These are phyloP conservation scores for Penicillium sp. DNA, from an alignment of 2,329 filamentous ascomycete species.

Conservation along the genomic window DNA sequence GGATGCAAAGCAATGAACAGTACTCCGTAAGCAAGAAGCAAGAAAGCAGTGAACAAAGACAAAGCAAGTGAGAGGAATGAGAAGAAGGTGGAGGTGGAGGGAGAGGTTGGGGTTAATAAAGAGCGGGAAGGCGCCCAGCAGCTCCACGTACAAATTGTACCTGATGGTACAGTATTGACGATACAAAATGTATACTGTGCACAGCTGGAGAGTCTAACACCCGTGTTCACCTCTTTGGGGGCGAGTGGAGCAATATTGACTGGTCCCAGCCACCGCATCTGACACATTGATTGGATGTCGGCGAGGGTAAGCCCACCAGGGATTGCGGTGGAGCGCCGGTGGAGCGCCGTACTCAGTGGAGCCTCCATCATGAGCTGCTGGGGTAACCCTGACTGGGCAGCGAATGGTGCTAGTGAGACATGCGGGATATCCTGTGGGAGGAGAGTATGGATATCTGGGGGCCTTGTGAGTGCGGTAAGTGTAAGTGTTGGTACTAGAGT, in stretches of 20 bases:
- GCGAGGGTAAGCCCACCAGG: conserved; percentile 8
- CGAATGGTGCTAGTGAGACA: conserved; percentile 14
- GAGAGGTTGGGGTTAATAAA: not conserved
- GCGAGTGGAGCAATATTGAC: not conserved
- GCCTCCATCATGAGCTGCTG: conserved; percentile 17
- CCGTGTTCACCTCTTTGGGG: not conserved
- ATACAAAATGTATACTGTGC: no score
- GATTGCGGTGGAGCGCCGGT: not conserved
- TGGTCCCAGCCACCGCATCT: not conserved
- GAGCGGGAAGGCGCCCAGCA: not conserved
- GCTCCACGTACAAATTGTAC: not conserved
- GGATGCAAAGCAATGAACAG: not conserved
- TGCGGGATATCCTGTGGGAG: not conserved
- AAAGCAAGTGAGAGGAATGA: not conserved
- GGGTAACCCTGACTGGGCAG: conserved; percentile 14
- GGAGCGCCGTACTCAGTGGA: conserved; percentile 6
- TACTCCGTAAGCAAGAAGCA: not conserved
- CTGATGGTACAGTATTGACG: no score
- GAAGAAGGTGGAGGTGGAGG: conserved; percentile 1
- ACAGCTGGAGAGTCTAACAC: not conserved
- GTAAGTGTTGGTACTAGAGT: no score
- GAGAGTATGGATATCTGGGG: not conserved
- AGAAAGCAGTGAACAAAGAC: not conserved
- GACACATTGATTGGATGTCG: conserved; percentile 9
- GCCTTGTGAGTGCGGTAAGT: no score